phyloP scores from a whole-genome alignment of 1,284 basidiomycete species.

The Afroboletus lepidellus region DNA sequence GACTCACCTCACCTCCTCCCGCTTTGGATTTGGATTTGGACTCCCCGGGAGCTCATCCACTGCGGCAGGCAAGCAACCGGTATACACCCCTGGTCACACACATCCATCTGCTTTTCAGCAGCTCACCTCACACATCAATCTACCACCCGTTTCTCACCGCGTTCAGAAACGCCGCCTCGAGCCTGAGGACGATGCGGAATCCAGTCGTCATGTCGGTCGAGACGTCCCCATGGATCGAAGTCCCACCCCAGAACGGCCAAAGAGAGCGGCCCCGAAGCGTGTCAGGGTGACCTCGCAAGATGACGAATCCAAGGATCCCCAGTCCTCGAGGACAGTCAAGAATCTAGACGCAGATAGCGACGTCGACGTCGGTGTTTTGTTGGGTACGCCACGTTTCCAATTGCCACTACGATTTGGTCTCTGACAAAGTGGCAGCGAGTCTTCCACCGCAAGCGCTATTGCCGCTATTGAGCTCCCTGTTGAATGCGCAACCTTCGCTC shows the following conservation, averaged over 20 bases:
- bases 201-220: slow-evolving; percentile 36
- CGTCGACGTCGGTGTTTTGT: slow-evolving; percentile 74
- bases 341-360: slow-evolving; percentile 40
- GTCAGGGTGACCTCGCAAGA: slow-evolving; percentile 46
- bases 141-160: slow-evolving; percentile 39
- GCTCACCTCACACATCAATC: slow-evolving; percentile 42
- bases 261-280: slow-evolving; percentile 65
- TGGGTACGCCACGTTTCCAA: slow-evolving; percentile 50
- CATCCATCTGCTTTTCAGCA: slow-evolving; percentile 55
- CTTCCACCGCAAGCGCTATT: slow-evolving; percentile 71
- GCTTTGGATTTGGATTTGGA: slow-evolving; percentile 71
- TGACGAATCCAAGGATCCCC: slow-evolving; percentile 41
- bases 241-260: slow-evolving; percentile 73
- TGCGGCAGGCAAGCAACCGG: slow-evolving; percentile 38
- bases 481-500: slow-evolving; percentile 62
- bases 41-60: slow-evolving; percentile 44
- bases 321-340: slow-evolving; percentile 47
- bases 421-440: slow-evolving; percentile 48
- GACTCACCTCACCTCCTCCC: slow-evolving; percentile 60
- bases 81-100: slow-evolving; percentile 31
- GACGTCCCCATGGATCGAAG: slow-evolving; percentile 79
- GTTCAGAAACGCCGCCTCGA: slow-evolving; percentile 64
- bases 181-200: slow-evolving; percentile 51
- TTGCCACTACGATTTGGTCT: not conserved
- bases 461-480: slow-evolving; percentile 64